Percentiles rank a stretch among this genome's conserved stretches.
Conservation (phyloP, 441 rosid genomes). For the California macrophylla region DNA sequence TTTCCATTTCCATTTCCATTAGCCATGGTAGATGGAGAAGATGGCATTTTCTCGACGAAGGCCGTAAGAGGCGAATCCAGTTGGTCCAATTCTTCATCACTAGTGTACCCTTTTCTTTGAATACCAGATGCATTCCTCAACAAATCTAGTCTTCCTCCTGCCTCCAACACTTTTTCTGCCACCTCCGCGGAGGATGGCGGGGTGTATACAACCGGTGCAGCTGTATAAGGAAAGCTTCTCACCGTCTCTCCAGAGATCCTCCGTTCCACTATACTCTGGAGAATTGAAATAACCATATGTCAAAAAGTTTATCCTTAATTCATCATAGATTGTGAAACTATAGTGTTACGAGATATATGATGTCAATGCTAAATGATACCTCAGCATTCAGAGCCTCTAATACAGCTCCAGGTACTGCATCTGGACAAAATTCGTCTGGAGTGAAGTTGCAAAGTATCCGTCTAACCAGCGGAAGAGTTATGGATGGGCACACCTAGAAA, state of each 20-base stretch:
- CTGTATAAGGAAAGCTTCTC: constrained; percentile 61
- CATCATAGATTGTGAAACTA: not conserved
- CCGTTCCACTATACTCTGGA: constrained; percentile 50
- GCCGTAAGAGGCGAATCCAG: constrained; percentile 65
- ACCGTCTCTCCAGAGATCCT: constrained; percentile 39
- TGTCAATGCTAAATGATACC: too few species aligned
- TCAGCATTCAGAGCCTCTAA: constrained; percentile 66
- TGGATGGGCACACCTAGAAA: constrained; percentile 74
- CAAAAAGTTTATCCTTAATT: not conserved
- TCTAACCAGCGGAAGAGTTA: constrained; percentile 66
- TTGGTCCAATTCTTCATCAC: constrained; percentile 92
- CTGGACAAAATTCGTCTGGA: constrained; percentile 90
- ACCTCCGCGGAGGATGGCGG: constrained; percentile 57
- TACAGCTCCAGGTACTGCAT: constrained; percentile 66
- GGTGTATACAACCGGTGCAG: constrained; percentile 47
- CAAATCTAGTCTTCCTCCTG: constrained; percentile 35
- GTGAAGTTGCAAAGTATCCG: constrained; percentile 59
- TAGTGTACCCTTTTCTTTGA: constrained; percentile 64
- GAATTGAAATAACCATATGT: constrained; percentile 9
- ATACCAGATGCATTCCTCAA: constrained; percentile 53
- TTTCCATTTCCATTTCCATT: constrained; percentile 40
- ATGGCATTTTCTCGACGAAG: constrained; percentile 24
- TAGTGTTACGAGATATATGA: too few species aligned
- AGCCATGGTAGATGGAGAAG: constrained; percentile 35
- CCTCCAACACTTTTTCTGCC: constrained; percentile 36